Percentiles rank a stretch among this genome's conserved stretches.
Conservation (phyloP, 2,329 filamentous ascomycete species). For the Gliomastix tumulicola region DNA sequence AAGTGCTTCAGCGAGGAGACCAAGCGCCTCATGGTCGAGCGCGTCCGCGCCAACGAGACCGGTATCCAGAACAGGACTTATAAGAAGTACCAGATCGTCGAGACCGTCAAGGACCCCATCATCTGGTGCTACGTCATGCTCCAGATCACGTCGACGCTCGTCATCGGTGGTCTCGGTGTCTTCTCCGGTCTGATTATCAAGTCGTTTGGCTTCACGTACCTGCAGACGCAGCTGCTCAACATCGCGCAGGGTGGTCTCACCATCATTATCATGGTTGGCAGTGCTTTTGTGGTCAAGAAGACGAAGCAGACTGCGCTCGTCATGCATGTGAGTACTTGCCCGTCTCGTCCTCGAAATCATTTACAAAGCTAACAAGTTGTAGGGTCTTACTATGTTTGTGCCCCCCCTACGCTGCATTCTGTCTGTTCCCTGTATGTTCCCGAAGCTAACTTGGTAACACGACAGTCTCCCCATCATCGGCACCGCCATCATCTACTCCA, state of each 20-base stretch:
- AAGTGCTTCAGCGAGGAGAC: constrained; percentile 36
- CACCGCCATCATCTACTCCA: constrained; percentile 28
- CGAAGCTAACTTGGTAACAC: too few species aligned
- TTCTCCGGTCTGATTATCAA: constrained; percentile 72
- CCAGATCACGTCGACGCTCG: constrained; percentile 64
- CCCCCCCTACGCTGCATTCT: too few species aligned
- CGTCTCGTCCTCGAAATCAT: too few species aligned
- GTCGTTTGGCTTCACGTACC: constrained; percentile 59
- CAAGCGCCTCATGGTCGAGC: constrained; percentile 16
- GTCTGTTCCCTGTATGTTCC: too few species aligned
- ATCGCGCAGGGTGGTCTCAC: constrained; percentile 33
- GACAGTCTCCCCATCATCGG: constrained; percentile 27
- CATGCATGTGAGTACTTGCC: constrained; percentile 6
- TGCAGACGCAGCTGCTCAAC: constrained; percentile 21
- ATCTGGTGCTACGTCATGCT: constrained; percentile 59
- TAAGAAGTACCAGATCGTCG: constrained; percentile 28
- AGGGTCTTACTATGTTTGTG: too few species aligned
- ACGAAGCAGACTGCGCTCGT: constrained; percentile 5
- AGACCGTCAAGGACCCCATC: constrained; percentile 58
- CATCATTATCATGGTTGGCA: constrained; percentile 21
- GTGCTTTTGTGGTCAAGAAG: neutral
- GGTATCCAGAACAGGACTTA: constrained; percentile 23
- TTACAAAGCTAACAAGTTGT: too few species aligned
- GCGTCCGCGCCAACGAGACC: constrained; percentile 27
- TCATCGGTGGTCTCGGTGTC: constrained; percentile 64